Evolutionary conservation across 169 alveolate species (phyloP), one percentile per base, ranked within the genome.

Genomic region (Miamiensis avidus): DNA sequence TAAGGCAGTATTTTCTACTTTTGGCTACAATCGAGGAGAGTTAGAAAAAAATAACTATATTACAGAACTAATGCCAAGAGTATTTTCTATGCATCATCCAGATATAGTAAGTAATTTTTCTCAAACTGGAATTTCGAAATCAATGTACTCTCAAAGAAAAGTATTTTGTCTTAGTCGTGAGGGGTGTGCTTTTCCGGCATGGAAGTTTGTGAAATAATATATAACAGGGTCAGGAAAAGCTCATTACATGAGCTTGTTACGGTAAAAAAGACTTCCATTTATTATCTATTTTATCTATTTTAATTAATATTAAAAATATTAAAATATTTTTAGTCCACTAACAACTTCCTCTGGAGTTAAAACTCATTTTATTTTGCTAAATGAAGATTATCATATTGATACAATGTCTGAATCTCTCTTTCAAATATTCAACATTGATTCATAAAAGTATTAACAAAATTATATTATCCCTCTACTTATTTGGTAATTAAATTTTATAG

Each of bases 101-200:
- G 1, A 31, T 16, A 27, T 81, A 0, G 65, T 86, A 27, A 64
- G 65, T 27, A 84, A 86, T 81, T 86, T 81, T 34, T 75, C 34
- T 74, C 11, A 30, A 76, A 75, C 78, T n/a, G 88, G 90, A 15
- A 81, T 79, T 30, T 49, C 75, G 0, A 75, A 27, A 29, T 28
- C 87, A 6, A 65, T 86, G 1, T 86, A 86, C 74, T 86, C 90
- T 31, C n/a, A 86, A 81, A 86, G 87, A 75, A 86, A 86, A 34
- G 76, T 86, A n/a, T 86, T 34, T 64, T 86, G 90, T 31, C 26
- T 86, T n/a, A 83, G 81, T 86, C 79, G 81, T 65, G 32, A 34
- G 1, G 90, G 90, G 0, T 29, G 72, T 65, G 30, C 81, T 34
- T 86, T 86, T 86, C 74, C 86, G 20, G 83, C 84, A 16, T 86